Evolutionary conservation across 805 yeast species (phyloP), one percentile per base, ranked within the genome.

Genomic region (Candida maesae): DNA sequence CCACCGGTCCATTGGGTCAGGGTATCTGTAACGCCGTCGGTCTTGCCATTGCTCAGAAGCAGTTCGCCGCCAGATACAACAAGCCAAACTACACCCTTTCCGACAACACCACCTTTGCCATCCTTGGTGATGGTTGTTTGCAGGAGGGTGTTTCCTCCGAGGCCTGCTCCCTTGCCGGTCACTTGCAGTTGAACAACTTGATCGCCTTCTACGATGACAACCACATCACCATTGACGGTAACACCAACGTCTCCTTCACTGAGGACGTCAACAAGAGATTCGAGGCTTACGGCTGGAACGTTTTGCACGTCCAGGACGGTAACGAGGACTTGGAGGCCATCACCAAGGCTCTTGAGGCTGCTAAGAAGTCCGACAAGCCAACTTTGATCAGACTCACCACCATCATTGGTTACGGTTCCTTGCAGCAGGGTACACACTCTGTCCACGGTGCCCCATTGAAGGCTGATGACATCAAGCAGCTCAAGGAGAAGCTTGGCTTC

Each of bases 1-100:
- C 98, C 64, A 90, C 98, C 47, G 98, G 98, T 67, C 98, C 98
- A 41, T 79, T 91, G 57, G 98, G 98, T 64, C 98, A 91, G 72
- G 98, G 98, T 81, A 77, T 91, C 56, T 74, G 84, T 56, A 90
- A 88, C 64, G 97, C 96, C 40, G 95, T 91, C 57, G 98, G 98
- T 72, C 65, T 91, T 53, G 98, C 98, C 41, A 77, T 91, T 59
- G 98, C 96, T 46, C 93, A 88, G 70, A 79, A 81, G 52, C 89
- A 88, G 68, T 69, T 85, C 46, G 96, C 93, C 55, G 95, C 96
- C 52, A 81, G 84, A 52, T 91, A 81, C 78, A 89, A 90, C 82
- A 86, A 85, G 74, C 95, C 95, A 55, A 84, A 74, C 59, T 77
- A 66, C 68, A 68, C 75, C 55, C 91, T 41, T 75, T 89, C 43